A percentile compares a stretch with the other conserved stretches of the same genome.
These are phyloP conservation scores for Saccharomycopsis capsularis DNA, from an alignment of 805 yeast genomes.

Conservation along the genomic window DNA sequence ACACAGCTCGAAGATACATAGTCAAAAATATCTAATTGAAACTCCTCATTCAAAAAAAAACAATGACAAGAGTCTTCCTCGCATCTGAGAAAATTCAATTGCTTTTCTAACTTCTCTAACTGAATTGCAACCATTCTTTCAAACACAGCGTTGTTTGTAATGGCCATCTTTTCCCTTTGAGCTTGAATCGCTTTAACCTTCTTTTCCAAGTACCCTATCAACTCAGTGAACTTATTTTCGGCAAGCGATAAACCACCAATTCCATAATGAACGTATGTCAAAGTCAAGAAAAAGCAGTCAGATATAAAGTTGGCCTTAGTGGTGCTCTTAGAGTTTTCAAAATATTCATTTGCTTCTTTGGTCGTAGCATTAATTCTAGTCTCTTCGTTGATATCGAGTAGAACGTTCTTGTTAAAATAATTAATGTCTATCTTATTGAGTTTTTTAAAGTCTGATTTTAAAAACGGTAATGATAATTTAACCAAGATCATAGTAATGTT, in stretches of 20 bases:
- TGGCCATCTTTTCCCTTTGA: constrained; percentile 31
- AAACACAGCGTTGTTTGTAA: constrained; percentile 24
- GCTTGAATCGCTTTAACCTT: constrained; percentile 41
- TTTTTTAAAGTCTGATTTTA: constrained; percentile 58
- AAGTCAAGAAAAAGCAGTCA: constrained; percentile 75
- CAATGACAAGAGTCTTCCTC: constrained; percentile 54
- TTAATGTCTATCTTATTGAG: constrained; percentile 70
- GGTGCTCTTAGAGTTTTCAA: constrained; percentile 32
- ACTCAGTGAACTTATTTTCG: constrained; percentile 46
- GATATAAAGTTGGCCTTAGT: constrained; percentile 72
- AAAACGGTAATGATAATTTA: constrained; percentile 76
- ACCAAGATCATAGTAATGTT: constrained; percentile 64
- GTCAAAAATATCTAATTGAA: constrained; percentile 66
- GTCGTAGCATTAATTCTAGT: constrained; percentile 75
- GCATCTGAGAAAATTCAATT: constrained; percentile 34
- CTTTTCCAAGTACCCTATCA: constrained; percentile 43
- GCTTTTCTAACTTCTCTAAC: constrained; percentile 43
- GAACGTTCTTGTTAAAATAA: constrained; percentile 48
- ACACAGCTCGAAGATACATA: constrained; percentile 70
- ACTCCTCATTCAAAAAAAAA: constrained; percentile 46
- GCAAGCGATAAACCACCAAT: constrained; percentile 66
- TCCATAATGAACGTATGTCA: constrained; percentile 82
- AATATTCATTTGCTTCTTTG: constrained; percentile 58
- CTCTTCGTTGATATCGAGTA: constrained; percentile 66
- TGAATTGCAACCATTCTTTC: constrained; percentile 33